Base-by-base conservation (phyloP, 2,329 filamentous ascomycete species). In the Fusarium sp. region DNA sequence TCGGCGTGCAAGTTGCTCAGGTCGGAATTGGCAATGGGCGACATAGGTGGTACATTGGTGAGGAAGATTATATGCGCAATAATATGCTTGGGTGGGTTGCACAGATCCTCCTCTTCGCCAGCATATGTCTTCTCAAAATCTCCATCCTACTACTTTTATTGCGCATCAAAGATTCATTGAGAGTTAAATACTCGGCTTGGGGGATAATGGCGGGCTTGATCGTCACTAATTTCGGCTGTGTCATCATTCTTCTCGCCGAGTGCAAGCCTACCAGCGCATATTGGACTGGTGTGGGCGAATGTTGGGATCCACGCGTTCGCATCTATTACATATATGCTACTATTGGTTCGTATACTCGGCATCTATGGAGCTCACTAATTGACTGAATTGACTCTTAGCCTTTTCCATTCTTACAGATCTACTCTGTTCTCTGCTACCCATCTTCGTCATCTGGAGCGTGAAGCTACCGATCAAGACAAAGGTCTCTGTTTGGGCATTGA, bases 131-230 rank as follows among this genome's bases (percentile, higher is more conserved):
- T 2, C 73, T 83, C 45, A 83, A 83, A 58, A 73, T 79, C 30
- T 82, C 80, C 5, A 82, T 83, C 50, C 76, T 80, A 67, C 62
- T 83, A 13, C 71, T 83, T 10, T 68, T 83, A 2, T 67, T 83
- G 6, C 77, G 81, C 15, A 81, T 83, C 70, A 81, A 82, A 61
- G 73, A 79, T 42, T 77, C 77, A 4, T 74, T 47, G 49, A 46
- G 51, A 38, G 65, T 81, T 13, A 76, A 69, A 51, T 75, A 68
- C 10, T 71, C 76, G 8, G 67, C 82, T 1, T 80, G 74, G 62
- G 58, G 31, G 3, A 65, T 78, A n/a, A 79, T 79, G 69, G 60
- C 70, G 1, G 77, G 77, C 0, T 51, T 79, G 16, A 53, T 77
- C 31, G 10, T 77, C 18, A 79, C 77, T 16, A 79, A 79, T 47